Evolutionary conservation across 2,329 filamentous ascomycete genomes (phyloP).

Genomic region (Xylariomycetidae sp.): DNA sequence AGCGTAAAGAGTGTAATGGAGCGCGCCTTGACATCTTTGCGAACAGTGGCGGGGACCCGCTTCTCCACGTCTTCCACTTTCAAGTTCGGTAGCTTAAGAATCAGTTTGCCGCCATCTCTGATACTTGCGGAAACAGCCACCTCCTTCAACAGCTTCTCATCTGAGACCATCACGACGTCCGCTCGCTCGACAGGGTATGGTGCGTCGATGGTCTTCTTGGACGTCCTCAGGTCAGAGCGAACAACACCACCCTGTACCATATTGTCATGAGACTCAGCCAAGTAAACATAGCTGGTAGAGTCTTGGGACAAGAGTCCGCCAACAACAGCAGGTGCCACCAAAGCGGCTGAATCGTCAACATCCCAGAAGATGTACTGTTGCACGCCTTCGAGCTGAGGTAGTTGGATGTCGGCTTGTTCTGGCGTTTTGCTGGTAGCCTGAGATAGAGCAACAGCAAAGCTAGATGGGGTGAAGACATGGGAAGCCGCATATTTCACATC

Average conservation of each 20-base stretch:
- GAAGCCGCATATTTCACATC: constrained; percentile 88
- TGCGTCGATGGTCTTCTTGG: constrained; percentile 77
- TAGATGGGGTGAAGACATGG: constrained; percentile 51
- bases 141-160: constrained; percentile 74
- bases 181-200: constrained; percentile 77
- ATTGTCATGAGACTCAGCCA: constrained; percentile 61
- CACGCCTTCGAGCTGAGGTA: constrained; percentile 47
- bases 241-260: constrained; percentile 71
- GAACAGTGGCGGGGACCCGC: constrained; percentile 66
- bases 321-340: constrained; percentile 58
- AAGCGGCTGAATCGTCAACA: constrained; percentile 66
- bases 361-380: constrained; percentile 96
- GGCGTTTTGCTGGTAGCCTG: constrained; percentile 49
- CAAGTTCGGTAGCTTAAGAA: constrained; percentile 71
- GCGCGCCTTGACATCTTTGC: constrained; percentile 67
- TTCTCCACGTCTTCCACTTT: constrained; percentile 91
- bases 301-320: constrained; percentile 65
- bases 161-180: constrained; percentile 72
- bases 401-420: constrained; percentile 36
- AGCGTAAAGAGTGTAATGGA: constrained; percentile 69
- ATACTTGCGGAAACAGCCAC: constrained; percentile 69
- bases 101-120: constrained; percentile 65
- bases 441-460: constrained; percentile 47
- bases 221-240: constrained; percentile 80
- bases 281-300: constrained; percentile 57